These are phyloP conservation scores for Neurospora sp. DNA, from an alignment of 495 filamentous ascomycete genomes.

Conservation along the genomic window DNA sequence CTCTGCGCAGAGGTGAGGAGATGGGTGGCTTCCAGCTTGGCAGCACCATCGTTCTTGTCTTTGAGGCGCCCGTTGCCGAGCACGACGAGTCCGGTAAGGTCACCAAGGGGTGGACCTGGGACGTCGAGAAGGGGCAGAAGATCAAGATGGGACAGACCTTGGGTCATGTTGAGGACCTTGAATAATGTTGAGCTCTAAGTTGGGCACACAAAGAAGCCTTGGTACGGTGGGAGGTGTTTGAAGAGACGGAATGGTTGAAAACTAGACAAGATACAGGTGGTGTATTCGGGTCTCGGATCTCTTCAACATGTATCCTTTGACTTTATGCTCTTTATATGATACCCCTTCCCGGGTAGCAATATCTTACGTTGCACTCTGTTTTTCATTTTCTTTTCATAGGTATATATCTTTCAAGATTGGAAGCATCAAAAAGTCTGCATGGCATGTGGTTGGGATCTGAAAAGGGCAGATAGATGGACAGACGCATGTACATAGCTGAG, in stretches of 20 bases:
- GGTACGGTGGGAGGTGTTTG: neutral
- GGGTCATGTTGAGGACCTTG: conserved; percentile 39
- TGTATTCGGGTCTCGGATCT: neutral
- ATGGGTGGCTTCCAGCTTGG: conserved; percentile 98
- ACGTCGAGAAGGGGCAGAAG: conserved; percentile 71
- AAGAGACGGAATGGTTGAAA: neutral
- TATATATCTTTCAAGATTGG: neutral
- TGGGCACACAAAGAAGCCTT: neutral
- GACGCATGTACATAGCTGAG: neutral
- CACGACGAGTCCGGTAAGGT: conserved; percentile 53
- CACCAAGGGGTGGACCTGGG: conserved; percentile 70
- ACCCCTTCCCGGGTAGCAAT: neutral
- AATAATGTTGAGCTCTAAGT: neutral
- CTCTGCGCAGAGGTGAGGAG: conserved; percentile 78
- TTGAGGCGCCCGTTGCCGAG: conserved; percentile 73
- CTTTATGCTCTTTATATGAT: neutral
- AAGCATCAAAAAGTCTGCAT: neutral
- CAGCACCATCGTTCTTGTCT: conserved; percentile 91
- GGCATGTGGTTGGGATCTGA: neutral
- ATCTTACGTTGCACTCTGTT: neutral
- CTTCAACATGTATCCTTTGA: neutral
- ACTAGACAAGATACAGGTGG: neutral
- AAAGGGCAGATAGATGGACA: neutral
- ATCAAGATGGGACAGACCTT: conserved; percentile 82
- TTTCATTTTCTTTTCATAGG: neutral